Evolutionary conservation across 2,329 filamentous ascomycete genomes (phyloP), one percentile per base, ranked within the genome.

Genomic region (Aureobasidium lini): DNA sequence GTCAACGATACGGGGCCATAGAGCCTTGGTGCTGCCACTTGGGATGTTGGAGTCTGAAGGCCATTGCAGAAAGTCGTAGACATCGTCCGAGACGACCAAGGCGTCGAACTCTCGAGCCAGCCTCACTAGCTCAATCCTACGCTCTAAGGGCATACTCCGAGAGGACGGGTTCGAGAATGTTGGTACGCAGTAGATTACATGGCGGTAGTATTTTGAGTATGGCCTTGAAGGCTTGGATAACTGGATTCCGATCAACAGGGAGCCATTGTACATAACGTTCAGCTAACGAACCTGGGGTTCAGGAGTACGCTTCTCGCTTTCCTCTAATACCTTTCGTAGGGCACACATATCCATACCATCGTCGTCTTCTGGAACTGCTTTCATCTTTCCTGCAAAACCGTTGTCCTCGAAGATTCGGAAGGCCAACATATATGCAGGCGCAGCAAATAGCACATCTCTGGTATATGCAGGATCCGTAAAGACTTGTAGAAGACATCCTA

Each of bases 31-130:
- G 37, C 67, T 67, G 3, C 48, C 29, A 5, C 42, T 23, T 53
- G 50, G 65, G 47, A 34, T 62, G 59, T 67, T 60, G 34, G 67
- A 60, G 61, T 68, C 70, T 7, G 76, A 66, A 2, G 83, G 81
- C 90, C 91, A 96, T 70, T 92, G 88, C 5, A 97, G 79, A 64
- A 93, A 87, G 71, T 97, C 93, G 70, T 99, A 99, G 9, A 97
- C 91, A 71, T 99, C 94, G 74, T 97, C 93, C 50, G 84, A 84
- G 31, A 96, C 80, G 59, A 96, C 74, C n/a, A 97, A 80, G 6
- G 89, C 90, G 70, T 97, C 86, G 70, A 87, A 84, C 61, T 85
- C 78, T 60, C 93, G 81, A 0, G 93, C 93, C 6, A 96, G 73
- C n/a, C 77, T 76, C 28, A 97, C 84, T 4, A 97, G 79, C 10